Evolutionary conservation across 352 stramenopile genomes (phyloP), one percentile per base, ranked within the genome.

Genomic region (Aphanomyces cochlioides): DNA sequence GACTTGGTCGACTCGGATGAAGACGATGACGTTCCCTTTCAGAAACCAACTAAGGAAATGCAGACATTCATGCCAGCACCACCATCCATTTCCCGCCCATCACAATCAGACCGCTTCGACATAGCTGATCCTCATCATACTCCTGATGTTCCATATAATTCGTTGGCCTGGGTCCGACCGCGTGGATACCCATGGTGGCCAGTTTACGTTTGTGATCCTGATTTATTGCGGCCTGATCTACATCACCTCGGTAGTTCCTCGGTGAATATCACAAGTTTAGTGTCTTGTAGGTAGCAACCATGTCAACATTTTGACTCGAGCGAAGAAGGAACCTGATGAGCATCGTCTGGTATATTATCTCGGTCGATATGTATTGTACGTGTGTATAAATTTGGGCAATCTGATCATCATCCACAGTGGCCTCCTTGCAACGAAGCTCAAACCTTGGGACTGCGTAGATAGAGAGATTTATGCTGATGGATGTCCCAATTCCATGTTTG

Each of bases 1-100:
- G 54, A 61, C 54, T 61, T 61, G 54, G 54, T 41, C 8, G 54
- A 61, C 7, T 61, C 54, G 10, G 54, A 61, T 37, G 54, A 61
- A 28, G 54, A 61, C 50, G 43, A 50, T n/a, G 43, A n/a, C 43
- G 43, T 28, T 28, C 28, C 28, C 28, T 28, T 28, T 28, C 28
- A 28, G 2, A 2, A 28, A 28, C 28, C 28, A 28, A 28, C 28
- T 28, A 28, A 28, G 28, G 28, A 28, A 28, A 28, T 28, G 28
- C 28, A 28, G 28, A 28, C 28, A 28, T 28, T 28, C 28, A 53
- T 15, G 13, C 45, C 45, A 15, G 13, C 45, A 19, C 13, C n/a
- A 15, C 45, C 45, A 53, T n/a, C 45, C n/a, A 53, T n/a, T 53
- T n/a, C 45, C 13, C 13, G 13, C 45, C 45, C n/a, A 15, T 53